Evolutionary conservation across 495 filamentous ascomycete species (phyloP).

Genomic region (Penicillium coffeae): DNA sequence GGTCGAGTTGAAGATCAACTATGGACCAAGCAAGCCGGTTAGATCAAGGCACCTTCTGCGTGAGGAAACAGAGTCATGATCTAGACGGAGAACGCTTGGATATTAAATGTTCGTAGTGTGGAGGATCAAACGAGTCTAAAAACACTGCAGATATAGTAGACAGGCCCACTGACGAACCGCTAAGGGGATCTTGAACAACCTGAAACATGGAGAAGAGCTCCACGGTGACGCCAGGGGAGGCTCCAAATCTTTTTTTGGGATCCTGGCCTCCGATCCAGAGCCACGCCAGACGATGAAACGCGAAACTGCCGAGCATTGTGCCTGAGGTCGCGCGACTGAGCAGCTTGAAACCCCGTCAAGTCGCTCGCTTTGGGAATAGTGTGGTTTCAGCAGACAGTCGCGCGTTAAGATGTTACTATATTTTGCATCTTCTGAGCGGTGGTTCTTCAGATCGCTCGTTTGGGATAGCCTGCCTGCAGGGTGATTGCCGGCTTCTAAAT

Average conservation of each 20-base stretch:
- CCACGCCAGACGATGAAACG: conserved; percentile 28
- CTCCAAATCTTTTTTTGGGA: conserved; percentile 29
- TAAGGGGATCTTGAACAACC: conserved; percentile 26
- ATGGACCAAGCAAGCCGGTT: conserved; percentile 7
- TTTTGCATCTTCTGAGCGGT: conserved; percentile 32
- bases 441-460: conserved; percentile 31
- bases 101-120: conserved; percentile 38
- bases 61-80: conserved; percentile 16
- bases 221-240: conserved; percentile 33
- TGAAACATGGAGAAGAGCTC: conserved; percentile 45
- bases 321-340: conserved; percentile 25
- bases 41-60: conserved; percentile 7
- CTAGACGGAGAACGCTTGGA: conserved; percentile 31
- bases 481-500: conserved; percentile 31
- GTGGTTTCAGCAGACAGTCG: conserved; percentile 41
- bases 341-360: conserved; percentile 19
- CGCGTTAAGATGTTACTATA: conserved; percentile 47
- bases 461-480: conserved; percentile 24
- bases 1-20: conserved; percentile 10
- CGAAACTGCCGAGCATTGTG: conserved; percentile 32
- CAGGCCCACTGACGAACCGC: conserved; percentile 21
- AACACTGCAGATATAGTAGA: conserved; percentile 24
- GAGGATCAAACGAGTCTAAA: conserved; percentile 21
- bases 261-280: conserved; percentile 24
- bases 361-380: conserved; percentile 18